phyloP scores from a whole-genome alignment of 352 stramenopile genomes.

The Pythium insidiosum region DNA sequence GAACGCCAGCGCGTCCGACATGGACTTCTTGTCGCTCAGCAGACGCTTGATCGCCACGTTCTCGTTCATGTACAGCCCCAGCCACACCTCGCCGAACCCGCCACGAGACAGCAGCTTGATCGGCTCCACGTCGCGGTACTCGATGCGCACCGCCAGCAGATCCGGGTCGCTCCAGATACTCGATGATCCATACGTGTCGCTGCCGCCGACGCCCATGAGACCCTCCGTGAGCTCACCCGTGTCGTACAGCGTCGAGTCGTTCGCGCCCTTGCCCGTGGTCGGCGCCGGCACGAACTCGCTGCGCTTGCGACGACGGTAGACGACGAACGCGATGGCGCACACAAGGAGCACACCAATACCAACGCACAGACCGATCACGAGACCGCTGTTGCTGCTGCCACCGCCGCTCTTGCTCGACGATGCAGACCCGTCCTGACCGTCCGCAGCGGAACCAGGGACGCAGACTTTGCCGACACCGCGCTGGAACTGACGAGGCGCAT shows the following conservation, averaged over 20 bases:
- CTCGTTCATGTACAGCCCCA: slow-evolving; percentile 53
- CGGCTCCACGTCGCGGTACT: slow-evolving; percentile 38
- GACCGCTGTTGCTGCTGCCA: slow-evolving; percentile 22
- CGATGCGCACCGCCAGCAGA: slow-evolving; percentile 46
- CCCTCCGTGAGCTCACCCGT: slow-evolving; percentile 24
- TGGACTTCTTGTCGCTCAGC: slow-evolving; percentile 41
- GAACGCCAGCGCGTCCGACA: slow-evolving; percentile 47
- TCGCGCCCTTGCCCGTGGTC: neutral
- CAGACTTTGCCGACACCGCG: slow-evolving; percentile 17
- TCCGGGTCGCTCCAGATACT: slow-evolving; percentile 60
- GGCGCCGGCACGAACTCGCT: neutral
- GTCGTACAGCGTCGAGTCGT: slow-evolving; percentile 16
- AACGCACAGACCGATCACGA: slow-evolving; percentile 37
- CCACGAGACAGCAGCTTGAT: slow-evolving; percentile 56
- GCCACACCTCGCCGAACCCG: slow-evolving; percentile 63
- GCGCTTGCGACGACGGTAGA: slow-evolving; percentile 17
- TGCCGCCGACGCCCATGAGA: slow-evolving; percentile 22
- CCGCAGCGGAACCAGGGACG: slow-evolving; percentile 5
- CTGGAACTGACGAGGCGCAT: neutral
- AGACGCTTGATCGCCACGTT: slow-evolving; percentile 64
- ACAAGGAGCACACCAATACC: slow-evolving; percentile 33
- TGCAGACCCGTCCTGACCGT: slow-evolving; percentile 5
- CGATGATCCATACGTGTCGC: slow-evolving; percentile 34
- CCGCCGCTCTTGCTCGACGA: slow-evolving; percentile 2
- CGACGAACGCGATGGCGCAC: slow-evolving; percentile 27